Percentiles rank a stretch among this genome's conserved stretches.
These are phyloP conservation scores for Haplographium delicatum DNA, from an alignment of 495 filamentous ascomycete species.

Conservation along the genomic window DNA sequence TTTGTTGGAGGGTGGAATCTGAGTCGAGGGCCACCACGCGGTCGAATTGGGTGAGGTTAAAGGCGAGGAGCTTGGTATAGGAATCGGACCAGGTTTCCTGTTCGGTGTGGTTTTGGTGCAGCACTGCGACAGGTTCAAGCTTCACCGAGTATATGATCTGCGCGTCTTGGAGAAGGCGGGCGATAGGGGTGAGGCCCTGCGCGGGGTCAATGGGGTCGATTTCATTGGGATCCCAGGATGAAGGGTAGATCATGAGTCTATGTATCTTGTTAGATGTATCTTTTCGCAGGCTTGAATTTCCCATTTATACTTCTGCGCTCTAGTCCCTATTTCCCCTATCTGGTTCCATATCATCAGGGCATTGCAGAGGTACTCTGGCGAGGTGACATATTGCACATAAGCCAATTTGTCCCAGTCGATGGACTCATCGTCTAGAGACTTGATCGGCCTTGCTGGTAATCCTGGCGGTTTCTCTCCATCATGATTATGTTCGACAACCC, in stretches of 20 bases:
- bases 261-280: not conserved
- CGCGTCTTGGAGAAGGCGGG: conserved; percentile 49
- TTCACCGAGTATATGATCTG: conserved; percentile 46
- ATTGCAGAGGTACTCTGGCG: conserved; percentile 56
- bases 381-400: conserved; percentile 58
- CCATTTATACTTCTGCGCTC: conserved; percentile 44
- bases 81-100: conserved; percentile 45
- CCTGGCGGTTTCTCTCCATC: not conserved
- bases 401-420: conserved; percentile 48
- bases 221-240: conserved; percentile 38
- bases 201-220: conserved; percentile 6
- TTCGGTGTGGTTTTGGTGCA: conserved; percentile 32
- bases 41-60: conserved; percentile 50
- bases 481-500: conserved; percentile 18
- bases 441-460: not conserved
- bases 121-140: conserved; percentile 44
- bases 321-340: conserved; percentile 45
- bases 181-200: conserved; percentile 20
- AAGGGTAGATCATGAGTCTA: conserved; percentile 48
- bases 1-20: conserved; percentile 48
- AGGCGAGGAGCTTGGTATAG: conserved; percentile 53
- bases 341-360: conserved; percentile 58
- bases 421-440: conserved; percentile 1
- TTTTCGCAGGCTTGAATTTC: not conserved
- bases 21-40: conserved; percentile 57